Evolutionary conservation across 495 filamentous ascomycete genomes (phyloP), one percentile per base, ranked within the genome.

Genomic region (Aspergillus carlsbadensis): DNA sequence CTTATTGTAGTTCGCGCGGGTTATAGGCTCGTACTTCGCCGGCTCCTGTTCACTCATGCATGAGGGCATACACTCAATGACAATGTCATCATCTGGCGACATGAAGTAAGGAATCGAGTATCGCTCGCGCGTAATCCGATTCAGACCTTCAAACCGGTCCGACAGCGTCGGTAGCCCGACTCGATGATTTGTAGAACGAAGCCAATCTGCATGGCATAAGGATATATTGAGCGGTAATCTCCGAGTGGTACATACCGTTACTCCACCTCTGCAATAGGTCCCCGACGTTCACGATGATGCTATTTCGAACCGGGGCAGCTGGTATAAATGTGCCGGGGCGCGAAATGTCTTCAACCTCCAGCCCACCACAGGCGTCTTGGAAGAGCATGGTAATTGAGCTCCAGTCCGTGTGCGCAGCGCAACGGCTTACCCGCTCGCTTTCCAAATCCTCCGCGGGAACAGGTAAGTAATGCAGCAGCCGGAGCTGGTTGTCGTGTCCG

Each of bases 41-140:
- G 74, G 64, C 63, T 76, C 33, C 35, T 61, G 52, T 35, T 63
- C 64, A 20, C 61, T 64, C 48, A 58, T 65, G 59, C 79, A 84
- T 18, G 79, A 78, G 1, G 80, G 74, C 51, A 87, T 69, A 47
- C 78, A 81, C 60, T 85, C 79, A 51, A 88, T 80, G 14, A 84
- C 58, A 17, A 74, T 65, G 31, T 80, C 72, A 31, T 72, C 69
- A 61, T 87, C 80, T 0, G 82, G 79, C 21, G 75, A 69, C 46
- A 85, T 69, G 58, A 86, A 88, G 65, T 82, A 87, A 3, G 83
- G 82, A 58, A 87, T 86, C 13, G 82, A 85, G 54, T 82, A 87
- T 29, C 84, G 68, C 29, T 77, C 68, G 46, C 69, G 68, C 2
- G 79, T 83, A 69, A 83, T 78, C 6, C 73, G 62, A 15, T 72